Conservation (phyloP, 306 rosid species). For the Herpetospermum pedunculosum region DNA sequence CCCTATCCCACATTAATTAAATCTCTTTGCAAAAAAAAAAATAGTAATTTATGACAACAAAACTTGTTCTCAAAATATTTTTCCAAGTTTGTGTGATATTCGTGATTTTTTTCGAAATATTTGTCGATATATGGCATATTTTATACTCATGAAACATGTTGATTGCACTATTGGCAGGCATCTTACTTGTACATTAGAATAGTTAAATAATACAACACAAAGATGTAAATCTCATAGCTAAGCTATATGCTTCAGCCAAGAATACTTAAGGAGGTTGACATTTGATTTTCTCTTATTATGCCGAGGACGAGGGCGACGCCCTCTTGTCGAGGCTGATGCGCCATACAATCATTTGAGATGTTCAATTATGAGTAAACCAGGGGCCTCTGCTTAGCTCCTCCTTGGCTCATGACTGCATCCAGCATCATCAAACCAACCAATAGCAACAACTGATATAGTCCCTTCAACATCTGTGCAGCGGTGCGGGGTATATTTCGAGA, state of each 20-base stretch:
- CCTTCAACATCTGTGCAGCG: slow-evolving; percentile 68
- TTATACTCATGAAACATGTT: neutral
- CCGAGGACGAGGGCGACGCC: neutral
- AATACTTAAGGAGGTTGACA: neutral
- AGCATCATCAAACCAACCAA: neutral
- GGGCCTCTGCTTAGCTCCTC: neutral
- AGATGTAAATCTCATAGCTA: neutral
- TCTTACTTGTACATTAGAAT: neutral
- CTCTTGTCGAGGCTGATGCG: neutral
- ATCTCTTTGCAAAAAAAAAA: too few species aligned
- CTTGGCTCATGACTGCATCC: neutral
- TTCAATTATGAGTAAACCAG: neutral
- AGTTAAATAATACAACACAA: neutral
- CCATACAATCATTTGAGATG: neutral
- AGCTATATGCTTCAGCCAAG: neutral
- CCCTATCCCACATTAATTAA: too few species aligned
- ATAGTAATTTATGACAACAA: too few species aligned
- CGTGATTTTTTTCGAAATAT: too few species aligned
- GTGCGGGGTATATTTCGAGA: slow-evolving; percentile 64
- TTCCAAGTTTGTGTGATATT: too few species aligned
- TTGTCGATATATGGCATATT: too few species aligned
- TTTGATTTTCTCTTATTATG: neutral
- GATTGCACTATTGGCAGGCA: neutral
- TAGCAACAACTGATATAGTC: neutral
- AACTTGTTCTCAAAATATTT: too few species aligned